These are phyloP conservation scores for Candida sp. DNA, from an alignment of 1,139 yeast genomes.

Conservation along the genomic window DNA sequence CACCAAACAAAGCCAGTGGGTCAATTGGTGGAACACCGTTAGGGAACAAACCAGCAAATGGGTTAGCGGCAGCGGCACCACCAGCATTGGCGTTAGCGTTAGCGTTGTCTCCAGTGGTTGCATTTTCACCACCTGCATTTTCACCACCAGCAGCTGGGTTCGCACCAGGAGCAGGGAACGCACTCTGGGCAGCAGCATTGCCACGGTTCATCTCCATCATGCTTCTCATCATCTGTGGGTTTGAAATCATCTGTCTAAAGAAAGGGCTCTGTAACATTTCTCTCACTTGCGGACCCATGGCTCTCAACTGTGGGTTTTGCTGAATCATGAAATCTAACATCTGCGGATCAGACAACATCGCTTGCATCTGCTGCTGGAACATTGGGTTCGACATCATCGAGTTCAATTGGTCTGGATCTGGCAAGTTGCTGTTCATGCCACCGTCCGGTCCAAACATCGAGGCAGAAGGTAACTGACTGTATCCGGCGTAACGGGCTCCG, in stretches of 20 bases:
- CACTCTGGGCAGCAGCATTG: conserved; percentile 20
- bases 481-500: conserved; percentile 96
- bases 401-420: conserved; percentile 75
- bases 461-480: conserved; percentile 84
- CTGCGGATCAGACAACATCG: conserved; percentile 78
- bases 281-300: conserved; percentile 90
- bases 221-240: conserved; percentile 85
- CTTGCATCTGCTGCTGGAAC: conserved; percentile 80
- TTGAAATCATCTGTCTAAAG: conserved; percentile 83
- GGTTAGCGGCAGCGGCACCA: conserved; percentile 48
- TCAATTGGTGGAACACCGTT: conserved; percentile 37
- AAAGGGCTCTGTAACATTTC: conserved; percentile 84
- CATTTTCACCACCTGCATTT: conserved; percentile 41
- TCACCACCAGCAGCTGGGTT: conserved; percentile 31
- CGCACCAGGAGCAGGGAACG: conserved; percentile 64
- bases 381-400: conserved; percentile 81
- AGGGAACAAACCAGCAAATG: conserved; percentile 54
- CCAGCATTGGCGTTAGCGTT: conserved; percentile 21
- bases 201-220: conserved; percentile 77
- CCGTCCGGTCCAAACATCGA: conserved; percentile 97
- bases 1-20: conserved; percentile 54
- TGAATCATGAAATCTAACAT: conserved; percentile 85
- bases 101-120: conserved; percentile 23
- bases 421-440: conserved; percentile 72
- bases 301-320: conserved; percentile 82